A percentile compares a stretch with the other conserved stretches of the same genome.
Conservation (phyloP, 495 filamentous ascomycete genomes). For the Penicillium atrosanguineum region DNA sequence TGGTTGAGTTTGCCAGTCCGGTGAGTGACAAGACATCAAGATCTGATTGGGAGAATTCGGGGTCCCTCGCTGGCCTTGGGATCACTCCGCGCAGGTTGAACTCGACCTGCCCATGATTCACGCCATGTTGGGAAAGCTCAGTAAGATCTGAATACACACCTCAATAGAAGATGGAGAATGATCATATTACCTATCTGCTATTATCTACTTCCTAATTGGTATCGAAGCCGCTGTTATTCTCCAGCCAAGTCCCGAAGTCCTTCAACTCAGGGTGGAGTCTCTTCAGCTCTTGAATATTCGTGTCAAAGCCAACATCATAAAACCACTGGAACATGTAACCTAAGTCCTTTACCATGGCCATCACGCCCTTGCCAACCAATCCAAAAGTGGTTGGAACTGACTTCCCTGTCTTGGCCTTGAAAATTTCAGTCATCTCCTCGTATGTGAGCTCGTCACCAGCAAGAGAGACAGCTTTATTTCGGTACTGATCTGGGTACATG, state of each 20-base stretch:
- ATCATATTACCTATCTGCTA: not conserved
- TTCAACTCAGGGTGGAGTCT: constrained; percentile 51
- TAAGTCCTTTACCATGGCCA: constrained; percentile 52
- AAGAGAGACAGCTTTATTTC: constrained; percentile 46
- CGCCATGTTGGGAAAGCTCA: not conserved
- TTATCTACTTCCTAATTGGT: constrained; percentile 2
- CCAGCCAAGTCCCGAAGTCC: constrained; percentile 59
- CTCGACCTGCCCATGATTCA: not conserved
- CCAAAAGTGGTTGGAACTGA: constrained; percentile 50
- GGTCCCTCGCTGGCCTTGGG: not conserved
- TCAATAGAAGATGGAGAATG: not conserved
- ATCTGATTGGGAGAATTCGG: not conserved
- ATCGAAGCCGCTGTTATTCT: constrained; percentile 51
- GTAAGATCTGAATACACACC: not conserved
- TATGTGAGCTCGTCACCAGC: constrained; percentile 61
- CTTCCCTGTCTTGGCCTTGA: constrained; percentile 47
- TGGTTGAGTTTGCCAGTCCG: not conserved
- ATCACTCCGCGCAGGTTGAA: not conserved
- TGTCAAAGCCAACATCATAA: constrained; percentile 56
- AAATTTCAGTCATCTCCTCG: constrained; percentile 46
- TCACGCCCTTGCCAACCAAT: constrained; percentile 33
- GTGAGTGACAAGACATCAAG: not conserved
- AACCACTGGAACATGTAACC: constrained; percentile 65
- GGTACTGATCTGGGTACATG: constrained; percentile 44
- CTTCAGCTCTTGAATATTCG: constrained; percentile 54